A percentile compares a stretch with the other conserved stretches of the same genome.
These are phyloP conservation scores for Pyrrhoderma lamaoense DNA, from an alignment of 1,284 basidiomycete genomes.

Conservation along the genomic window DNA sequence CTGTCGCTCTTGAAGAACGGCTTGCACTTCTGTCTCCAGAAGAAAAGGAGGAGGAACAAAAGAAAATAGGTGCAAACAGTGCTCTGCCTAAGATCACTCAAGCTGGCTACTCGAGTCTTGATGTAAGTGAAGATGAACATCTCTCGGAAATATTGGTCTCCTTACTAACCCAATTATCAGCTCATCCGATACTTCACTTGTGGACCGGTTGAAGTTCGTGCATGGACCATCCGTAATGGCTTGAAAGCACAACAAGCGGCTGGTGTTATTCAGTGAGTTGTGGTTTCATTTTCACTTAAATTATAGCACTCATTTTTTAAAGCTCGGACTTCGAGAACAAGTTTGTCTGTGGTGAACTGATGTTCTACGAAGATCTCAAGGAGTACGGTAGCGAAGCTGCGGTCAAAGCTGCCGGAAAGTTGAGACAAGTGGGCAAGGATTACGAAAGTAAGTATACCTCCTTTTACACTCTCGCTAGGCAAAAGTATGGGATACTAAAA, in stretches of 20 bases:
- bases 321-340: conserved; percentile 95
- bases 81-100: conserved; percentile 89
- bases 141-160: not conserved
- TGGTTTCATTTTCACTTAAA: too few species aligned
- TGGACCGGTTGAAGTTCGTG: conserved; percentile 93
- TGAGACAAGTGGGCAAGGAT: conserved; percentile 94
- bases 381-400: conserved; percentile 86
- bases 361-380: conserved; percentile 87
- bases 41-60: conserved; percentile 73
- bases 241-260: conserved; percentile 96
- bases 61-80: conserved; percentile 61
- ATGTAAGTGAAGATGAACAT: conserved; percentile 40
- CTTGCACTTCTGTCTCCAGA: conserved; percentile 65
- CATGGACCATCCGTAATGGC: conserved; percentile 94
- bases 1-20: conserved; percentile 92
- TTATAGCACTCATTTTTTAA: too few species aligned
- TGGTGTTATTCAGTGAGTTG: conserved; percentile 95
- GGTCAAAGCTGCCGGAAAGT: conserved; percentile 94
- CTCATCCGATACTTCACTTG: conserved; percentile 97
- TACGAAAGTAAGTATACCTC: conserved; percentile 63
- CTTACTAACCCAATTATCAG: conserved; percentile 28
- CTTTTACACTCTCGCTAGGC: not conserved
- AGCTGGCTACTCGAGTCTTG: conserved; percentile 80
- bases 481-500: not conserved
- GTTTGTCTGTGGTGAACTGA: conserved; percentile 99